Evolutionary conservation across 2,329 filamentous ascomycete genomes (phyloP).

Genomic region (Aspergillus ruber): DNA sequence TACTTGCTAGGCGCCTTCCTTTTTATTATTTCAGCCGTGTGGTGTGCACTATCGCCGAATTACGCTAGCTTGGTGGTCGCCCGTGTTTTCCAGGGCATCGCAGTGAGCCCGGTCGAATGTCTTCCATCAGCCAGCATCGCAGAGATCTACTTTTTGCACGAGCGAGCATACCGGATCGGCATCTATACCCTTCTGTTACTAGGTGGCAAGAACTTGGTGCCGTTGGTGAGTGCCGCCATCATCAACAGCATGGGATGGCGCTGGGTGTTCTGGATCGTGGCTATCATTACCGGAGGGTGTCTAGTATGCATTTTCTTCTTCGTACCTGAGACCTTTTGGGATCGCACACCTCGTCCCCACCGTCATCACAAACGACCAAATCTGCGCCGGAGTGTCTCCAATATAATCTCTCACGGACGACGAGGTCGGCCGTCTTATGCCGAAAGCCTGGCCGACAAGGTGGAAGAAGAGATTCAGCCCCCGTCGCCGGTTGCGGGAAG

Average conservation of each 20-base stretch:
- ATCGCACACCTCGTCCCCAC: constrained; percentile 61
- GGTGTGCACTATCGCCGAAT: constrained; percentile 78
- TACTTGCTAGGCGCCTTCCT: constrained; percentile 72
- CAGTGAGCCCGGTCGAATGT: constrained; percentile 85
- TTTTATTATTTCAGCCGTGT: constrained; percentile 71
- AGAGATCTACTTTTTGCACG: constrained; percentile 93
- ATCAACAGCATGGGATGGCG: constrained; percentile 75
- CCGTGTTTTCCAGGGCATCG: constrained; percentile 78
- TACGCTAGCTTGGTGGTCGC: constrained; percentile 75
- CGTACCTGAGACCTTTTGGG: constrained; percentile 94
- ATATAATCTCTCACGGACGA: constrained; percentile 28
- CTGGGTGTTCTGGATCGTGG: constrained; percentile 87
- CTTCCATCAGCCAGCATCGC: constrained; percentile 89
- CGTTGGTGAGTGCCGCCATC: constrained; percentile 76
- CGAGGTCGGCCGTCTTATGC: constrained; percentile 27
- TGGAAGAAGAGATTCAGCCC: constrained; percentile 7
- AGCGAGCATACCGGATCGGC: constrained; percentile 84
- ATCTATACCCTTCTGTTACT: constrained; percentile 87
- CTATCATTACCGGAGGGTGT: constrained; percentile 69
- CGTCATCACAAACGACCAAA: constrained; percentile 32
- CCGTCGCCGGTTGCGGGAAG: constrained; percentile 12
- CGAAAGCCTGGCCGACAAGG: constrained; percentile 10
- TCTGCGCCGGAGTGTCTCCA: constrained; percentile 31
- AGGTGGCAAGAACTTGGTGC: constrained; percentile 85
- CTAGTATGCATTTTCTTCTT: constrained; percentile 75